Evolutionary conservation across 768 basidiomycete genomes (phyloP), one percentile per base, ranked within the genome.

Genomic region (Hemileccinum rubropunctum): DNA sequence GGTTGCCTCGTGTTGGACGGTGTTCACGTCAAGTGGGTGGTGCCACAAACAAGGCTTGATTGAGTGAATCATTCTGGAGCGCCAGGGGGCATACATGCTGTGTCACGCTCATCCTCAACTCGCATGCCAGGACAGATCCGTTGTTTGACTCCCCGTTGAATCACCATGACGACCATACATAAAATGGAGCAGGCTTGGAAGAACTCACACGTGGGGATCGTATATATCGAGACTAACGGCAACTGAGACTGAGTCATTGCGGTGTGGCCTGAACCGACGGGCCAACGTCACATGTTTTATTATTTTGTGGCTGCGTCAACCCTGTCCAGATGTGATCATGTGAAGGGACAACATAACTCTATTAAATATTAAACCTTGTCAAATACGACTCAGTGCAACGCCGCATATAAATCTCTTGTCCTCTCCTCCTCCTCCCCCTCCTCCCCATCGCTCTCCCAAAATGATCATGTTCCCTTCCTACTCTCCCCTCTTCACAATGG

Each of bases 401-500:
- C 13, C 26, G n/a, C 10, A 23, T 61, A 61, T 61, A 60, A 62
- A 62, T 30, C 23, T 18, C 9, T 8, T 12, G 4, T 32, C 32
- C 15, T 6, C 12, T n/a, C 13, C 15, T 18, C 6, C 23, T 23
- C 23, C 23, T 23, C 23, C 23, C 6, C 23, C 23, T 23, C 23
- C 26, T 18, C 38, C 32, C 28, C 36, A 28, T 21, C 26, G 5
- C 40, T n/a, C 12, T 5, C 3, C 17, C 28, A 30, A 33, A 4
- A 35, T 34, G 17, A 36, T 43, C 41, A 63, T 60, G 47, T 38
- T 57, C 21, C 28, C 61, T 2, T 61, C 54, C 2, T 84, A 85
- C 57, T 83, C 81, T 0, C 76, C 80, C 37, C 79, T 85, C 68
- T 86, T 86, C 77, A 85, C 79, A 4, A 78, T 76, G 4, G 83